A percentile compares a stretch with the other conserved stretches of the same genome.
Evolutionary conservation across 1,284 basidiomycete genomes (phyloP).

Genomic region (Sparassis latifolia): DNA sequence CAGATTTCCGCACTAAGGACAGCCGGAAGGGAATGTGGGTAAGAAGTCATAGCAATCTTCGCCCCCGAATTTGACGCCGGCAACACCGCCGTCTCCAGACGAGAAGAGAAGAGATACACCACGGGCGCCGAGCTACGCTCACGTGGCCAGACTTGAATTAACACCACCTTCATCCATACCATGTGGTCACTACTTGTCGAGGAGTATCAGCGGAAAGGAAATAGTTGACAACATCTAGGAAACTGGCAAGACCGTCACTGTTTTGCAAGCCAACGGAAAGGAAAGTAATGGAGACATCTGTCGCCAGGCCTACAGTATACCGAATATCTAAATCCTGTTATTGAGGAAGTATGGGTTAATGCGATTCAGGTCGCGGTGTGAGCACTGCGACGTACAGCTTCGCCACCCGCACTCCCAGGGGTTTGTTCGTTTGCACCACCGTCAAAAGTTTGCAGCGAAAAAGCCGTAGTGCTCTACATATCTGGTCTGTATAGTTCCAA

Average conservation of each 20-base stretch:
- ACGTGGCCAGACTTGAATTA: slow-evolving; percentile 41
- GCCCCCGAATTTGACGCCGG: slow-evolving; percentile 40
- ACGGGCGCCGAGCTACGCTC: slow-evolving; percentile 51
- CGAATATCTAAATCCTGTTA: slow-evolving; percentile 51
- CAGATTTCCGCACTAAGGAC: slow-evolving; percentile 42
- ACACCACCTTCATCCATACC: slow-evolving; percentile 21
- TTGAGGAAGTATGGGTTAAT: not conserved
- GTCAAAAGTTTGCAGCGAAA: slow-evolving; percentile 37
- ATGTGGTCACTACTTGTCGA: slow-evolving; percentile 46
- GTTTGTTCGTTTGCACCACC: slow-evolving; percentile 34
- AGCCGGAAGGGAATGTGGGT: slow-evolving; percentile 61
- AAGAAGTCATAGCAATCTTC: slow-evolving; percentile 50
- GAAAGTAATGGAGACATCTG: slow-evolving; percentile 25
- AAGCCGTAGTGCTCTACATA: slow-evolving; percentile 29
- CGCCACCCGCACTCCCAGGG: slow-evolving; percentile 27
- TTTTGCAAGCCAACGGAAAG: slow-evolving; percentile 38
- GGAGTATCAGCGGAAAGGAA: slow-evolving; percentile 27
- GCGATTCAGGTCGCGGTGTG: slow-evolving; percentile 19
- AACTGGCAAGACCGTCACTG: slow-evolving; percentile 16
- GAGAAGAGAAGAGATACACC: slow-evolving; percentile 62
- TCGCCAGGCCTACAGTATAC: slow-evolving; percentile 48
- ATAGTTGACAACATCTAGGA: slow-evolving; percentile 22
- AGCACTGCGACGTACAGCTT: slow-evolving; percentile 33
- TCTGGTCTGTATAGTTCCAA: slow-evolving; percentile 41
- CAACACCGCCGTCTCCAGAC: slow-evolving; percentile 63